Evolutionary conservation across 495 filamentous ascomycete genomes (phyloP).

Genomic region (Neurospora sp.): DNA sequence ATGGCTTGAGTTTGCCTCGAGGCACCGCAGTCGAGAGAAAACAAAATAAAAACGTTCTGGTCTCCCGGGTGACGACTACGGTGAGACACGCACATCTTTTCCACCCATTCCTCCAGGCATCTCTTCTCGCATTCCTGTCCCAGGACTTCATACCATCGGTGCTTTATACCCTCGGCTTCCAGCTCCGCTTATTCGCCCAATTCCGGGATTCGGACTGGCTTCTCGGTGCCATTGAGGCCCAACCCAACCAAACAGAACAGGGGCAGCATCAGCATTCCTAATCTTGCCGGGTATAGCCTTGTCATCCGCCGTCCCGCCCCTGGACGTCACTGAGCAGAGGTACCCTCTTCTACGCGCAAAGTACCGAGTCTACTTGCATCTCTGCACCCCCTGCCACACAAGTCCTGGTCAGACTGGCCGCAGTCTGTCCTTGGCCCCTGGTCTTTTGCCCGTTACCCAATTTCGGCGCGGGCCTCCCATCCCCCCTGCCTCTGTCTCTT

Average conservation of each 20-base stretch:
- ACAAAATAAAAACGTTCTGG: not conserved
- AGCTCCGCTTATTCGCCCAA: not conserved
- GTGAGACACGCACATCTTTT: not conserved
- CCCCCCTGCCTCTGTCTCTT: slow-evolving; percentile 5
- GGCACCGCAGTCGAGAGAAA: not conserved
- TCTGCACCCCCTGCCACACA: not conserved
- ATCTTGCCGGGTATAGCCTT: slow-evolving; percentile 10
- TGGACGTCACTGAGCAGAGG: slow-evolving; percentile 2
- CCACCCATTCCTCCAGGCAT: not conserved
- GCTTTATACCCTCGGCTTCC: not conserved
- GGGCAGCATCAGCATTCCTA: slow-evolving; percentile 8
- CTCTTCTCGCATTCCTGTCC: not conserved
- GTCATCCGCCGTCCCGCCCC: slow-evolving; percentile 5
- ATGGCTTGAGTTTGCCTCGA: not conserved
- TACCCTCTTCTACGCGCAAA: not conserved
- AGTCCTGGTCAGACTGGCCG: slow-evolving; percentile 1
- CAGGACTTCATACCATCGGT: not conserved
- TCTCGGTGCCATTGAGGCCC: slow-evolving; percentile 20
- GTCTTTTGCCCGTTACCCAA: slow-evolving; percentile 13
- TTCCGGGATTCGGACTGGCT: not conserved
- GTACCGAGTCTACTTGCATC: not conserved
- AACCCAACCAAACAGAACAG: slow-evolving; percentile 14
- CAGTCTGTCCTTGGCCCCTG: not conserved
- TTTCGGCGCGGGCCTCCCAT: slow-evolving; percentile 7
- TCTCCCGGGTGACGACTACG: not conserved